Conservation (phyloP, 345 rosid species). For the Lagerstroemia speciosa region DNA sequence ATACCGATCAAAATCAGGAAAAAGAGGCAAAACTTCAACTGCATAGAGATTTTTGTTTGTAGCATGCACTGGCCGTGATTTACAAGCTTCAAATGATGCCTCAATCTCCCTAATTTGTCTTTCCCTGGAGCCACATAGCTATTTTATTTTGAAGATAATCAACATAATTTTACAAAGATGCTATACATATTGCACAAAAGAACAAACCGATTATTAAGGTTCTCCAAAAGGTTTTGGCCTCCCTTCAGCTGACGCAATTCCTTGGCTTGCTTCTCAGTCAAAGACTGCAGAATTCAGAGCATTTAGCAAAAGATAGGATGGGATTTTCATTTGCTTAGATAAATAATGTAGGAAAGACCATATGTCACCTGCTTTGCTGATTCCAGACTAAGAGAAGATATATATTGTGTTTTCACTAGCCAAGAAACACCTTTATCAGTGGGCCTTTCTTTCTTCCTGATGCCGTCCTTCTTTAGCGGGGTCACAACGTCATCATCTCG, state of each 20-base stretch:
- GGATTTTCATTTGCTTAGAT: not conserved
- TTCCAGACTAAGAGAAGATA: slow-evolving; percentile 80
- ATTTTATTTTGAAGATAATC: slow-evolving; percentile 2
- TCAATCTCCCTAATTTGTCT: slow-evolving; percentile 89
- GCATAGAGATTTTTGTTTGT: slow-evolving; percentile 70
- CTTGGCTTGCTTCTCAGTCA: slow-evolving; percentile 92
- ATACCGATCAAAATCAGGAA: slow-evolving; percentile 88
- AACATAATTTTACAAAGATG: not conserved
- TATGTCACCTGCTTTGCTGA: slow-evolving; percentile 66
- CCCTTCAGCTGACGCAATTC: slow-evolving; percentile 79
- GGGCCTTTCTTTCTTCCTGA: slow-evolving; percentile 81
- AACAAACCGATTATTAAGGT: slow-evolving; percentile 70
- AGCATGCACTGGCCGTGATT: slow-evolving; percentile 75
- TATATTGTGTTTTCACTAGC: slow-evolving; percentile 95
- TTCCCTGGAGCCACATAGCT: slow-evolving; percentile 38
- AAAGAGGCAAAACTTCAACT: slow-evolving; percentile 65
- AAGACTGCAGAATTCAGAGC: slow-evolving; percentile 50
- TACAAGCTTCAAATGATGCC: slow-evolving; percentile 78
- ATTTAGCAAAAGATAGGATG: not conserved
- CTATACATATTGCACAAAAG: slow-evolving; percentile 11
- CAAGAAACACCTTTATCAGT: slow-evolving; percentile 92
- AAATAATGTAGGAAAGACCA: slow-evolving; percentile 4
- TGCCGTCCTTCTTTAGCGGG: slow-evolving; percentile 80
- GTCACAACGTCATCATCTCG: slow-evolving; percentile 74
- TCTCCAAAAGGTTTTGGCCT: slow-evolving; percentile 58